Conservation (phyloP, 768 basidiomycete species). For the Tricholoma sp. region DNA sequence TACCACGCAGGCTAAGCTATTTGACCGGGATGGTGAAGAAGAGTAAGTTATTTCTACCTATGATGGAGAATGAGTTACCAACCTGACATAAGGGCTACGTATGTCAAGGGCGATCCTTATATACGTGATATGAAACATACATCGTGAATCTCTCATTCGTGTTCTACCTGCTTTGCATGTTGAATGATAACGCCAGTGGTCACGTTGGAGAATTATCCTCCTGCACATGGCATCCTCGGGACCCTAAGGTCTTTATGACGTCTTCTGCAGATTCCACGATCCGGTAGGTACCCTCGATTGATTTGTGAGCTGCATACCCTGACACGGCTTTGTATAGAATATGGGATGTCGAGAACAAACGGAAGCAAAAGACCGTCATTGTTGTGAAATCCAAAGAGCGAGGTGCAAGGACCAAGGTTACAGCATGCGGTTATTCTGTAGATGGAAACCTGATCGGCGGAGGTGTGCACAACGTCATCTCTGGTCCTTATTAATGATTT, state of each 20-base stretch:
- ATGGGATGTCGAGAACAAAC: conserved; percentile 90
- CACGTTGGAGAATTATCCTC: conserved; percentile 89
- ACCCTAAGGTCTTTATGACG: conserved; percentile 81
- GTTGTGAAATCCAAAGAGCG: conserved; percentile 96
- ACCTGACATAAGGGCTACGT: conserved; percentile 63
- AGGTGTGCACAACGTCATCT: conserved; percentile 40
- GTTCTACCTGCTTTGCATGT: conserved; percentile 3
- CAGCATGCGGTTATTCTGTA: conserved; percentile 77
- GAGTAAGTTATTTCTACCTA: conserved; percentile 49
- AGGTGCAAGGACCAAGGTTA: conserved; percentile 90
- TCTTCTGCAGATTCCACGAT: conserved; percentile 95
- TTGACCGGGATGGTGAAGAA: conserved; percentile 90
- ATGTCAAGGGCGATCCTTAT: conserved; percentile 94
- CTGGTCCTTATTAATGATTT: neutral
- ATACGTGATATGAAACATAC: conserved; percentile 99
- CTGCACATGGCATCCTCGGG: conserved; percentile 93
- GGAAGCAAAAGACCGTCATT: conserved; percentile 94
- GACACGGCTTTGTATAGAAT: conserved; percentile 46
- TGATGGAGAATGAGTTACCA: conserved; percentile 28
- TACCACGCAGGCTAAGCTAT: conserved; percentile 82
- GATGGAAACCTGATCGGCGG: conserved; percentile 90
- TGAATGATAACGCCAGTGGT: conserved; percentile 48
- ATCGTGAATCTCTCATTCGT: conserved; percentile 50
- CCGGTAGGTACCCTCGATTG: conserved; percentile 44
- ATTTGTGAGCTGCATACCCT: neutral